Base-by-base conservation (phyloP, 2,329 filamentous ascomycete genomes). In the Hawksworthiomyces lignivorus region DNA sequence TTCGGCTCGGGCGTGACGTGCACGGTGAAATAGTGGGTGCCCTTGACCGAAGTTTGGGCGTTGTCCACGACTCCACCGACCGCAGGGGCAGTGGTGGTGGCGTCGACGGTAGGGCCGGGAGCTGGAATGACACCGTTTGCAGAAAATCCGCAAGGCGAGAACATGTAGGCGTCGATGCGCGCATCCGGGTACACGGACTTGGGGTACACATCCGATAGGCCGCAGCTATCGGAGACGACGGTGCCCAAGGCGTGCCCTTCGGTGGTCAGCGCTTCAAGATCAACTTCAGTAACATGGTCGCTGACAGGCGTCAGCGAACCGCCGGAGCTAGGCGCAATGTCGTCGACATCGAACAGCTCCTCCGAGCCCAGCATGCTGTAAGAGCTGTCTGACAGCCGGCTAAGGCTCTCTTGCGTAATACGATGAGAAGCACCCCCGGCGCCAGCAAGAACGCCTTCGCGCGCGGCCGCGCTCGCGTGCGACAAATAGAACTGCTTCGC, bases 1-100 rank as follows among this genome's bases (percentile, higher is more conserved):
- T 95, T 81, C 12, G 90, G 87, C 71, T 98, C 92, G 0, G 92
- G 92, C 0, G 92, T 98, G 51, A 98, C 92, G 59, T 98, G 92
- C 19, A 98, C 92, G 1, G 90, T 98, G 66, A 96, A 98, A 68
- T 98, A 98, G 65, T 97, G 88, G 20, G 39, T 39, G 22, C 40
- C 24, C 18, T 31, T 29, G 30, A 78, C 83, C 4, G 75, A 68
- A 39, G 70, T 70, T 46, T 64, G 62, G 37, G 60, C 57, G 46
- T 70, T 65, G 59, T 67, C 37, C 53, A 57, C 50, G 59, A 48
- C 50, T 4, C 48, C 54, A 27, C 55, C 69, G 26, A 66, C 65
- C 39, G 71, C 70, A 26, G 77, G 68, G 12, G 36, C 5, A 18
- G 21, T 22, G 2, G 29, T n/a, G n/a, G n/a, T 10, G 36, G 17